These are phyloP conservation scores for Cladosporium sp. DNA, from an alignment of 2,329 filamentous ascomycete genomes.

Conservation along the genomic window DNA sequence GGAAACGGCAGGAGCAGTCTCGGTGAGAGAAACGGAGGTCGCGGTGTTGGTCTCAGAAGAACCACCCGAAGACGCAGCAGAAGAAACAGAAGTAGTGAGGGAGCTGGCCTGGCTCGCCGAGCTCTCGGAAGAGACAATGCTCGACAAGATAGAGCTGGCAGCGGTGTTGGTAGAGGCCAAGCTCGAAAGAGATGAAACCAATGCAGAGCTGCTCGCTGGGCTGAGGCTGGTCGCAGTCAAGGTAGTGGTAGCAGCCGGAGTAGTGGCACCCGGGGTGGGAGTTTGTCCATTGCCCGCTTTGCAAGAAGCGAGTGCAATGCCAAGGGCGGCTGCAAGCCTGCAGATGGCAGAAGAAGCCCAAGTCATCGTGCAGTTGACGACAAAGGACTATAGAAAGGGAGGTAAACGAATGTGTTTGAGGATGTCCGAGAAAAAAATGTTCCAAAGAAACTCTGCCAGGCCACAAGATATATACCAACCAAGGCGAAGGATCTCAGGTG, in stretches of 20 bases:
- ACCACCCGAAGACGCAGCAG: neutral
- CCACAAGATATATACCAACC: constrained; percentile 12
- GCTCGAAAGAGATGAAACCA: neutral
- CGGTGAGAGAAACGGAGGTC: constrained; percentile 2
- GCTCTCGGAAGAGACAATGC: neutral
- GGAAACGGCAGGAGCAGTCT: constrained; percentile 13
- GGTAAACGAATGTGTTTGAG: constrained; percentile 6
- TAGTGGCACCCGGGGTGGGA: constrained; percentile 5
- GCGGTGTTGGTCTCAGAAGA: neutral
- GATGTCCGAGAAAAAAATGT: neutral
- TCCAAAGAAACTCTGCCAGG: neutral
- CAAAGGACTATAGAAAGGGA: neutral
- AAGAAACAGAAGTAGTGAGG: neutral
- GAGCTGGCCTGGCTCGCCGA: neutral
- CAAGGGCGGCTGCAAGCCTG: constrained; percentile 19
- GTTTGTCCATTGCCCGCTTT: constrained; percentile 11
- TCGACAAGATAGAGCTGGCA: neutral
- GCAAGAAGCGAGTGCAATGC: constrained; percentile 13
- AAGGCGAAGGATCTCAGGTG: constrained; percentile 1
- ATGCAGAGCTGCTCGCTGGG: constrained; percentile 14
- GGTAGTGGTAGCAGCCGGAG: constrained; percentile 6
- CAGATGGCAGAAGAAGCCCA: constrained; percentile 10
- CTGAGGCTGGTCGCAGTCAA: constrained; percentile 9
- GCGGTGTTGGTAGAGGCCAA: neutral
- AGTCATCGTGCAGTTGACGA: constrained; percentile 10